Percentiles rank a stretch among this genome's conserved stretches.
phyloP scores from a whole-genome alignment of 2,329 filamentous ascomycete genomes.

The Atkinsonella hypoxylon region DNA sequence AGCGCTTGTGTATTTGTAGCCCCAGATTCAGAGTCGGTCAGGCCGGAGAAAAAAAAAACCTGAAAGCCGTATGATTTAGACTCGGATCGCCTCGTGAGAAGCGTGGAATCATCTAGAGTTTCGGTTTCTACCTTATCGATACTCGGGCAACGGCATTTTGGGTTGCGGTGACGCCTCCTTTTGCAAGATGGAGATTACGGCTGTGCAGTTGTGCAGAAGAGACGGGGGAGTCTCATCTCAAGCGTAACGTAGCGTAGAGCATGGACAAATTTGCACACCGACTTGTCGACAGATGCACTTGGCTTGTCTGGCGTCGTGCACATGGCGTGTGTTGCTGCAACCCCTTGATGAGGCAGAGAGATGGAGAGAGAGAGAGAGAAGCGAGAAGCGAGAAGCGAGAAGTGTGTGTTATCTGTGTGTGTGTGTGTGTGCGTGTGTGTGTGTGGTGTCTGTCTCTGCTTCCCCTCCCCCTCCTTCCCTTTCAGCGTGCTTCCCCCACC shows the following conservation, averaged over 20 bases:
- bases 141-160: too few relatives aligned
- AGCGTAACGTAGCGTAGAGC: not conserved
- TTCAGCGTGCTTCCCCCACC: not conserved
- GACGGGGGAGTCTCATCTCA: too few relatives aligned
- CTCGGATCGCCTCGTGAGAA: too few relatives aligned
- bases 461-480: not conserved
- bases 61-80: too few relatives aligned
- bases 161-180: not conserved
- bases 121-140: too few relatives aligned
- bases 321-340: not conserved
- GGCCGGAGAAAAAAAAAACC: too few relatives aligned
- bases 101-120: too few relatives aligned
- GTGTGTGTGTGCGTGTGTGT: not conserved
- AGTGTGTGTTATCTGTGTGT: not conserved
- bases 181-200: not conserved
- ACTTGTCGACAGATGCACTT: not conserved
- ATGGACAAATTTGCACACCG: not conserved
- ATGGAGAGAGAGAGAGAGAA: not conserved
- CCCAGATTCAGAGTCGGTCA: too few relatives aligned
- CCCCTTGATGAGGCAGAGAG: not conserved
- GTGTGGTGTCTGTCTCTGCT: not conserved
- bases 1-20: too few relatives aligned
- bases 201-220: too few relatives aligned
- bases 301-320: slow-evolving; percentile 1
- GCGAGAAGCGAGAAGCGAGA: not conserved